Conservation (phyloP, 2,329 filamentous ascomycete genomes). For the Boeremia lycopersici region DNA sequence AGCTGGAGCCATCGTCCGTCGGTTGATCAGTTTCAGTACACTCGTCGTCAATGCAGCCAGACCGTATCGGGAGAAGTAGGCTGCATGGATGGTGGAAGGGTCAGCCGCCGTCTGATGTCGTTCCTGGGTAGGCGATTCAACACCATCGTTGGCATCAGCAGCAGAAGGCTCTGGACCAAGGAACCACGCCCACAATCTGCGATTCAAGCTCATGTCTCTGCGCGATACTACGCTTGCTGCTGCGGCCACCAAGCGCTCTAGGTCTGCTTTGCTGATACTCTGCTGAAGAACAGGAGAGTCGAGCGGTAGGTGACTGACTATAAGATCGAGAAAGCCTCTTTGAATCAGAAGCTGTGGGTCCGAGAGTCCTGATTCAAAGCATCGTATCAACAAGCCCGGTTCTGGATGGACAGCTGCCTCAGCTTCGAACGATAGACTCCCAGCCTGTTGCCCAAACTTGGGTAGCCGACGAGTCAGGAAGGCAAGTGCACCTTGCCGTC, state of each 20-base stretch:
- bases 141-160: constrained; percentile 41
- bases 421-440: constrained; percentile 56
- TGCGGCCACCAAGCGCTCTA: constrained; percentile 80
- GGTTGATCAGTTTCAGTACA: constrained; percentile 76
- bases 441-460: constrained; percentile 57
- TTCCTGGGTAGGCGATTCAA: constrained; percentile 52
- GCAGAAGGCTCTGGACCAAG: constrained; percentile 73
- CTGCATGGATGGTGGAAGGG: constrained; percentile 55
- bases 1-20: constrained; percentile 58
- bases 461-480: constrained; percentile 83
- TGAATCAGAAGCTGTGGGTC: constrained; percentile 93
- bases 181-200: constrained; percentile 95
- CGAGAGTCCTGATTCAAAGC: constrained; percentile 85
- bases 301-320: constrained; percentile 88
- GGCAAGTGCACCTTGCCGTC: constrained; percentile 84
- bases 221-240: constrained; percentile 86
- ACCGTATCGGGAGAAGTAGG: constrained; percentile 83
- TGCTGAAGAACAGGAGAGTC: constrained; percentile 81
- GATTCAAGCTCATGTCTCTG: constrained; percentile 95
- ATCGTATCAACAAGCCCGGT: constrained; percentile 85
- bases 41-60: constrained; percentile 75
- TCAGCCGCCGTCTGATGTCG: constrained; percentile 55
- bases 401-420: constrained; percentile 84
- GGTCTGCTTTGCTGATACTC: constrained; percentile 73
- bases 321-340: constrained; percentile 87